Percentiles rank a stretch among this genome's conserved stretches.
Evolutionary conservation across 2,329 filamentous ascomycete genomes (phyloP).

Genomic region (Hirsutella minnesotensis): DNA sequence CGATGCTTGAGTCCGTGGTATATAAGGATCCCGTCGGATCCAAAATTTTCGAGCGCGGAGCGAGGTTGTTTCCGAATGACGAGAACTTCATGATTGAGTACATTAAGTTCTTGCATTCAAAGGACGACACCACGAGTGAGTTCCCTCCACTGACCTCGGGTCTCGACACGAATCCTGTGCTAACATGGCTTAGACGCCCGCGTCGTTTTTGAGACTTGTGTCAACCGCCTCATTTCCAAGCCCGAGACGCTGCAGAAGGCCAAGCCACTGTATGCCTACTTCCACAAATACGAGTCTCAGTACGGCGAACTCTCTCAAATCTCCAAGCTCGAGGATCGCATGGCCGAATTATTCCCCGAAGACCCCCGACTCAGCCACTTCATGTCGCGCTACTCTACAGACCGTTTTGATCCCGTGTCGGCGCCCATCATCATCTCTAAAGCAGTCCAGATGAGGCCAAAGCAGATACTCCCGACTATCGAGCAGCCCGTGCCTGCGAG

Average conservation of each 20-base stretch:
- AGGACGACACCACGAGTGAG: constrained; percentile 88
- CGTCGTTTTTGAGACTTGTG: constrained; percentile 90
- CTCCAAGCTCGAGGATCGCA: constrained; percentile 78
- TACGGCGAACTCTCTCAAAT: constrained; percentile 91
- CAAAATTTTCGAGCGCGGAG: constrained; percentile 91
- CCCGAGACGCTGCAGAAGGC: constrained; percentile 63
- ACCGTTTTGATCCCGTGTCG: constrained; percentile 67
- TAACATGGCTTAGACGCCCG: constrained; percentile 57
- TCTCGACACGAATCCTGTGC: neutral
- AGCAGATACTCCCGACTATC: constrained; percentile 39
- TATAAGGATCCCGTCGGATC: constrained; percentile 89
- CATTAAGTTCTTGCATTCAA: constrained; percentile 83
- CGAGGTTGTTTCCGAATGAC: constrained; percentile 87
- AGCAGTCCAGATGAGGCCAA: constrained; percentile 61
- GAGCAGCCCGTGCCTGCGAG: constrained; percentile 35
- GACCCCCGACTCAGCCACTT: constrained; percentile 71
- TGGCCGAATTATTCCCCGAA: constrained; percentile 86
- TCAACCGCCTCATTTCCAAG: constrained; percentile 69
- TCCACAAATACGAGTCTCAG: constrained; percentile 89
- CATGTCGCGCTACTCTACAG: constrained; percentile 58
- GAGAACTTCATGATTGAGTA: constrained; percentile 92
- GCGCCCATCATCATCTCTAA: constrained; percentile 79
- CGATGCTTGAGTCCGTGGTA: constrained; percentile 86
- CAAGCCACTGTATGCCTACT: constrained; percentile 78
- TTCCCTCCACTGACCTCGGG: constrained; percentile 8